Evolutionary conservation across 176 grass and related monocot species (phyloP), one percentile per base, ranked within the genome.

Genomic region (Musa itinerans): DNA sequence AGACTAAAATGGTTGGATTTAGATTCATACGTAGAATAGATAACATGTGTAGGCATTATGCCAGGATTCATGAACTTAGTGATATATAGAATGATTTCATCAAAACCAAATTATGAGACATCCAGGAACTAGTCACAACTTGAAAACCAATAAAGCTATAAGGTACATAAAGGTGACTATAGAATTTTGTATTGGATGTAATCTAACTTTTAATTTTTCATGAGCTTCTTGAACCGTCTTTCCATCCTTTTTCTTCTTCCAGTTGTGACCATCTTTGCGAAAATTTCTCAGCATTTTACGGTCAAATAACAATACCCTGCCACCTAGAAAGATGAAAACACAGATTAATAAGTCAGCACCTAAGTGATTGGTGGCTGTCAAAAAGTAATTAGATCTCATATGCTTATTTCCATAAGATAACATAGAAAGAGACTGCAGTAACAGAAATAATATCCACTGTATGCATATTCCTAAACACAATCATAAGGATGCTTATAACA

Each of bases 161-260:
- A 64, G 20, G 52, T 65, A 50, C n/a, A 64, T 64, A 58, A 52
- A 63, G 2, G 8, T 65, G 19, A 64, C 34, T 25, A 51, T 63
- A 63, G 2, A 50, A 61, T 52, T 84, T 74, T 84, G 23, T 50
- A 27, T 74, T 70, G 61, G 70, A 81, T 50, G 73, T 62, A 69
- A 8, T 71, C 63, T 81, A 71, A 92, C 95, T 84, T 99, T 99
- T 66, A 99, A 78, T 76, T 94, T 99, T 80, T 99, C 95, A 86
- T 94, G 95, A 71, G 95, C 95, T 91, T 99, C 95, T 84, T 99
- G 95, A 65, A 99, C 90, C 58, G 90, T 89, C 74, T 89, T 99
- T 21, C 95, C 95, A 91, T 94, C 95, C 61, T 91, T 99, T 89
- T 94, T 99, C 85, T 99, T 99, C 83, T 89, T 99, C 95, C 95